Evolutionary conservation across 768 basidiomycete genomes (phyloP), one percentile per base, ranked within the genome.

Genomic region (Hygrocybe punicea): DNA sequence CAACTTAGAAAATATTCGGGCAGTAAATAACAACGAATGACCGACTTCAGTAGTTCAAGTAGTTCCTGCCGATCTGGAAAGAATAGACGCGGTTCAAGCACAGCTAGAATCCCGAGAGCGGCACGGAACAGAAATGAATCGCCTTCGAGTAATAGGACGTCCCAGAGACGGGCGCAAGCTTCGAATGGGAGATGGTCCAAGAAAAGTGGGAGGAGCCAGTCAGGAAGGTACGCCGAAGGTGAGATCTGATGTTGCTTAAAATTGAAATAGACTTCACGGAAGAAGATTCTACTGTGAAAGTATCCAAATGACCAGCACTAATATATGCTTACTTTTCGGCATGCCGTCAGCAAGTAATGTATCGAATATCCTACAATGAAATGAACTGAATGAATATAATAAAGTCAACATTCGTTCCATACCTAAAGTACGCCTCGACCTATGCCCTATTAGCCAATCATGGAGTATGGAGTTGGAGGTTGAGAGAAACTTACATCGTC

Each of bases 381-480:
- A 64, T 55, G 49, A 44, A n/a, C n/a, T n/a, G n/a, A n/a, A n/a
- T n/a, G 29, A 42, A 17, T 48, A 13, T 46, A 29, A 58, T 55
- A 45, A 13, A 33, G 46, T 17, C 56, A 4, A 58, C n/a, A 10
- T 34, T 54, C 60, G 21, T 35, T 45, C 47, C 42, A 59, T 64
- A 92, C 91, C 93, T 84, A 73, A 91, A 93, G 71, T 95, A 95
- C 4, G 90, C 93, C 69, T 94, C 92, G 51, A 91, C 84, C 93
- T 93, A 68, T 67, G 62, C 53, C 25, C 51, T 56, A 23, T 39
- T 34, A 33, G 40, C 42, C 29, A 29, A 29, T 29, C 4, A 36
- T 57, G 55, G 49, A 14, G 45, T n/a, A 7, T 53, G 5, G 39
- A 36, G 11, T 37, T 21, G 24, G 56, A 37, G 8, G 39, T 23